Base-by-base conservation (phyloP, 352 stramenopile genomes). In the Globisporangium spiculum region DNA sequence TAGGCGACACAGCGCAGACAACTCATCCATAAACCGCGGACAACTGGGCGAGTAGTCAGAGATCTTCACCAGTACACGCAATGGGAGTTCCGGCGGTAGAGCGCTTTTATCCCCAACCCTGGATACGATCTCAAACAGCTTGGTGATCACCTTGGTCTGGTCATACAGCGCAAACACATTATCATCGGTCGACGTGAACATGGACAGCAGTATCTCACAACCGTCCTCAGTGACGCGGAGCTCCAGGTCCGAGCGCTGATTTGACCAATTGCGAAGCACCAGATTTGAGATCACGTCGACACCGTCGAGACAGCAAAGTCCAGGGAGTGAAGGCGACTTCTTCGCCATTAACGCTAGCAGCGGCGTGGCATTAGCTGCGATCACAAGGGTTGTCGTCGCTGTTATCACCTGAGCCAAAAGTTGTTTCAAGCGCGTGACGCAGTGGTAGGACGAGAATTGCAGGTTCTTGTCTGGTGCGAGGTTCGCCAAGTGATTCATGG, bases 311-410 rank as follows among this genome's bases (percentile, higher is more conserved):
- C 71, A 75, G 50, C 76, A 89, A 1, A 91, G 58, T 0, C 78
- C 80, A 18, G 80, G 78, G 14, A 91, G 67, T 1, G 74, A 76
- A 2, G 83, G 75, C 60, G 84, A 79, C 8, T 77, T 75, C 1
- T 65, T 66, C 2, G 72, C 72, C 78, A 92, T 87, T 3, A 88
- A 70, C 20, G 71, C 68, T 5, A 92, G 68, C 16, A 92, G 70
- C 1, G 80, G 63, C 0, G 78, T 89, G 12, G 85, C 77, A 8
- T 78, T 77, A 16, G 77, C 75, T 14, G 80, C 65, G 9, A 92
- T 66, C 0, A 53, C 32, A 4, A 74, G 60, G 20, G 55, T 56
- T 1, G 69, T 61, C 41, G 67, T 68, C 9, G 30, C 20, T n/a
- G 6, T 7, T 50, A 18, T 50, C 2, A 0, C 41, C 32, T 27